Base-by-base conservation (phyloP, 1,139 yeast genomes). In the Lodderomyces margitis region DNA sequence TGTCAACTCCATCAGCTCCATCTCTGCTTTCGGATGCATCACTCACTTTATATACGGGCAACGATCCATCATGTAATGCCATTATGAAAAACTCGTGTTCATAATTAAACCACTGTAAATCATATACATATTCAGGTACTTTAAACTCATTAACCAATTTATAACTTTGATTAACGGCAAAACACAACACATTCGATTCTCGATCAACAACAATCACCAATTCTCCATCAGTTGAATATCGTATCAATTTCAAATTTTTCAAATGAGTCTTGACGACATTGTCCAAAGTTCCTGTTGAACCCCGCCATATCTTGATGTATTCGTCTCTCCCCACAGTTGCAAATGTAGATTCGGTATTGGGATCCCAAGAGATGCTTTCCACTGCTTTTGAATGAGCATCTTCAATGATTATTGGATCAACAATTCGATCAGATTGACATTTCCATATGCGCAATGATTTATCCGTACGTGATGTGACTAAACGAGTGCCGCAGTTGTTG, bases 311-410 rank as follows among this genome's bases (percentile, higher is more conserved):
- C 49, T 72, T 75, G 23, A 85, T 58, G 35, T 57, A 57, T n/a
- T 62, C 59, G 49, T 82, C 87, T 40, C 75, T 62, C 1, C 83
- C 81, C 12, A 78, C 83, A 2, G 86, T 72, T 1, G 80, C 86
- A 46, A 86, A 66, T 20, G 73, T 61, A 34, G 64, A 66, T 19
- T 76, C 78, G 37, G 73, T 68, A 12, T 55, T 55, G 0, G 89
- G 86, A 44, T 80, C 72, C 89, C 92, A 86, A 1, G 78, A 58
- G 2, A 85, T 50, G 12, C 73, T 57, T 37, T 74, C 76, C 2
- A 80, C 77, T 2, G 78, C 62, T 44, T 64, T 66, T 2, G 61
- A 64, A 46, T 77, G 82, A 1, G 80, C 68, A 27, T 63, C 61
- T 19, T 67, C 75, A 2, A 76, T 67, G 2, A 66, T 59, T 14